These are phyloP conservation scores for Pholiota molesta DNA, from an alignment of 768 basidiomycete species.

Conservation along the genomic window DNA sequence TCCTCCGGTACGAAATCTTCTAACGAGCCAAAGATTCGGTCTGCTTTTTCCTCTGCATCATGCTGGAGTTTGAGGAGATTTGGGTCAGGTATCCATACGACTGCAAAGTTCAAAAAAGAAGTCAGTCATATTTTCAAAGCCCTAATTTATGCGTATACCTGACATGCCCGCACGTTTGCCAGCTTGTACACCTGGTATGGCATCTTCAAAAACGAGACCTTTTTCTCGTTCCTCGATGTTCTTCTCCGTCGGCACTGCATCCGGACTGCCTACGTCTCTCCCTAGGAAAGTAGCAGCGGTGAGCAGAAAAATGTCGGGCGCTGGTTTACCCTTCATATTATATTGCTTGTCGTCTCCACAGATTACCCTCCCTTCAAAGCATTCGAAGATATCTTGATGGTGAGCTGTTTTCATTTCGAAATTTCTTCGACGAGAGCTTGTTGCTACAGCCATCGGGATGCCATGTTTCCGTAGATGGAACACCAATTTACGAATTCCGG, in stretches of 20 bases:
- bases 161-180: slow-evolving; percentile 87
- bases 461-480: slow-evolving; percentile 65
- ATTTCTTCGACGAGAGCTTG: slow-evolving; percentile 69
- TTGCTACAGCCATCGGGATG: slow-evolving; percentile 83
- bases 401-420: slow-evolving; percentile 70
- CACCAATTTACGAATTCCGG: slow-evolving; percentile 72
- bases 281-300: slow-evolving; percentile 67
- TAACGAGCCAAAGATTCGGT: slow-evolving; percentile 62
- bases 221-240: slow-evolving; percentile 52
- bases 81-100: slow-evolving; percentile 84
- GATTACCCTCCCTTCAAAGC: slow-evolving; percentile 66
- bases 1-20: slow-evolving; percentile 79
- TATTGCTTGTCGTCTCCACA: slow-evolving; percentile 70
- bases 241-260: slow-evolving; percentile 32
- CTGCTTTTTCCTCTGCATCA: slow-evolving; percentile 52
- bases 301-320: slow-evolving; percentile 79
- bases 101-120: slow-evolving; percentile 36
- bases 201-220: slow-evolving; percentile 86
- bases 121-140: background rate
- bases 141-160: slow-evolving; percentile 45
- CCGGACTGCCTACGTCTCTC: slow-evolving; percentile 55
- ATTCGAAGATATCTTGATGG: slow-evolving; percentile 56
- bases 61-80: slow-evolving; percentile 60
- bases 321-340: slow-evolving; percentile 71
- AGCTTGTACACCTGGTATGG: slow-evolving; percentile 74